These are phyloP conservation scores for Dactylellina leptospora DNA, from an alignment of 2,329 filamentous ascomycete species.

Conservation along the genomic window DNA sequence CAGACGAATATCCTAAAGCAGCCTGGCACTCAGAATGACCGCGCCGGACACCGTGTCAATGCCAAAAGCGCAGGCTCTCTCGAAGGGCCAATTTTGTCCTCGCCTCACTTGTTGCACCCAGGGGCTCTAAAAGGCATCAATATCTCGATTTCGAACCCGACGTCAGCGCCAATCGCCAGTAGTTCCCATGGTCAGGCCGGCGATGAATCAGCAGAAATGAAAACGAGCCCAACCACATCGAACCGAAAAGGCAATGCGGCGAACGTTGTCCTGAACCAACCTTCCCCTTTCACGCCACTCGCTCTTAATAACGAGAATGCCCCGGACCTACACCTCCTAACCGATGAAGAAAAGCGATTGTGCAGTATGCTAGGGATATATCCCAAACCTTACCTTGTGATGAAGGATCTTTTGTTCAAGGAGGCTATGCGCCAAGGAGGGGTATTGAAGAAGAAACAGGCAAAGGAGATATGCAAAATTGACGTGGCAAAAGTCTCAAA, in stretches of 20 bases:
- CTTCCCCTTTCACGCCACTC: conserved; percentile 63
- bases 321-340: conserved; percentile 84
- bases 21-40: conserved; percentile 62
- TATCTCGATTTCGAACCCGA: conserved; percentile 49
- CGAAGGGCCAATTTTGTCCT: conserved; percentile 45
- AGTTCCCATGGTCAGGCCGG: conserved; percentile 21
- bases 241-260: conserved; percentile 40
- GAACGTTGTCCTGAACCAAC: conserved; percentile 46
- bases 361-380: conserved; percentile 85
- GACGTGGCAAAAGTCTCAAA: conserved; percentile 84
- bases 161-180: conserved; percentile 44
- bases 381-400: conserved; percentile 92
- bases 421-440: conserved; percentile 91
- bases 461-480: conserved; percentile 82
- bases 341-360: conserved; percentile 82
- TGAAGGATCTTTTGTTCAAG: conserved; percentile 91
- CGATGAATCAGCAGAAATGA: conserved; percentile 25
- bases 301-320: conserved; percentile 77
- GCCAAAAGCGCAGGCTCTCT: conserved; percentile 46
- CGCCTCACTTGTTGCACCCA: conserved; percentile 45
- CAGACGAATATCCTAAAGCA: conserved; percentile 52
- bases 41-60: conserved; percentile 64
- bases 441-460: conserved; percentile 89
- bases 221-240: not conserved
- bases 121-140: conserved; percentile 34